Evolutionary conservation across 1,284 basidiomycete species (phyloP).

Genomic region (Puccinia coronata): DNA sequence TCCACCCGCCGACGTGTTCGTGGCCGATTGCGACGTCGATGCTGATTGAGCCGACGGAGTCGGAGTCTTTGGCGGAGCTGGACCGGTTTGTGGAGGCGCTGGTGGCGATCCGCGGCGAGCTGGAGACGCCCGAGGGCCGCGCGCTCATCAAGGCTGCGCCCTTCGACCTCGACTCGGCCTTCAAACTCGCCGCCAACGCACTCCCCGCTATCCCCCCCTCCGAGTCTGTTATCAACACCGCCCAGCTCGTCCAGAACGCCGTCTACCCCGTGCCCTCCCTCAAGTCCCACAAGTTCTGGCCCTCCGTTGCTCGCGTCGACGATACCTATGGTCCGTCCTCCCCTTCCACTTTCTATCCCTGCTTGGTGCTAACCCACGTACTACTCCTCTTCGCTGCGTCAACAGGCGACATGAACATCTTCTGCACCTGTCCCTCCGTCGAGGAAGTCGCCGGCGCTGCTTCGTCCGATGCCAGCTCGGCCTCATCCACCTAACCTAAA

Average conservation of each 20-base stretch:
- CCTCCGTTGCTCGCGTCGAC: constrained; percentile 81
- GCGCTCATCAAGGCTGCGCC: constrained; percentile 1
- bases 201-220: constrained; percentile 62
- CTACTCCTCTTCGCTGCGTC: neutral
- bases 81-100: constrained; percentile 95
- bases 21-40: constrained; percentile 94
- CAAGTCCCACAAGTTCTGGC: constrained; percentile 88
- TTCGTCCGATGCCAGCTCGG: too few species aligned
- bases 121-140: constrained; percentile 61
- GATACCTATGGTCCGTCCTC: constrained; percentile 63
- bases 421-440: constrained; percentile 46
- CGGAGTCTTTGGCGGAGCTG: constrained; percentile 83
- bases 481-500: too few species aligned
- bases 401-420: constrained; percentile 49
- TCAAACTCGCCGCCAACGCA: neutral
- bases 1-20: constrained; percentile 86
- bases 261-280: constrained; percentile 80
- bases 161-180: neutral
- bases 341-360: neutral
- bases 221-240: too few species aligned
- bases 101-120: constrained; percentile 90
- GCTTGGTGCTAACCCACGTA: neutral
- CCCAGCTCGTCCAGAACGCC: constrained; percentile 68
- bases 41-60: constrained; percentile 89
- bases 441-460: constrained; percentile 37